phyloP scores from a whole-genome alignment of 2,329 filamentous ascomycete genomes.

The Pseudogymnoascus sp. region DNA sequence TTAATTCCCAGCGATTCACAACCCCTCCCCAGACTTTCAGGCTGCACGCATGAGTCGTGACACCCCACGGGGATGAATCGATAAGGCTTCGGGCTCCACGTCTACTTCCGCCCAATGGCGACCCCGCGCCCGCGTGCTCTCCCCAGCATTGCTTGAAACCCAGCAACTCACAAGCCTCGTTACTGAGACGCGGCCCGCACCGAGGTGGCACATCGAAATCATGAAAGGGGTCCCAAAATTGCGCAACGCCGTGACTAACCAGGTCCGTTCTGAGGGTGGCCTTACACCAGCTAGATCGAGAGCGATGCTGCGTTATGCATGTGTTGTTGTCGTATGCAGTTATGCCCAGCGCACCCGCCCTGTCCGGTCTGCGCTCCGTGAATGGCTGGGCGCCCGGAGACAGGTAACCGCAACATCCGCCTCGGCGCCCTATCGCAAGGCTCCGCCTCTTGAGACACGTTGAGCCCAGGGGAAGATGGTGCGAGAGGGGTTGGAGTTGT shows the following conservation, averaged over 20 bases:
- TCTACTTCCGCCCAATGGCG: neutral
- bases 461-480: neutral
- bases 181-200: constrained; percentile 2
- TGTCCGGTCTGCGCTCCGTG: neutral
- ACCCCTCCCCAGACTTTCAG: neutral
- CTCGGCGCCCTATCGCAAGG: neutral
- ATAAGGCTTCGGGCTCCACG: constrained; percentile 4
- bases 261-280: neutral
- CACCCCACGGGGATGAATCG: constrained; percentile 1
- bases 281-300: constrained; percentile 2
- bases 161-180: constrained; percentile 3
- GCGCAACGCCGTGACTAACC: neutral
- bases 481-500: neutral
- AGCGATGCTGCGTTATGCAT: constrained; percentile 1
- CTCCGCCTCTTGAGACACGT: constrained; percentile 1
- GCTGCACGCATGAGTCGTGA: constrained; percentile 2
- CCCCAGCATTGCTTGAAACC: constrained; percentile 2
- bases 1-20: neutral
- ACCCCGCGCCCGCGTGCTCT: neutral
- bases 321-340: constrained; percentile 6
- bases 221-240: neutral
- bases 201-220: neutral
- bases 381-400: constrained; percentile 1
- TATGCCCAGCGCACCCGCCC: neutral
- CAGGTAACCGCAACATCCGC: neutral